Base-by-base conservation (phyloP, 352 stramenopile species). In the Phytopythium kandeliae region DNA sequence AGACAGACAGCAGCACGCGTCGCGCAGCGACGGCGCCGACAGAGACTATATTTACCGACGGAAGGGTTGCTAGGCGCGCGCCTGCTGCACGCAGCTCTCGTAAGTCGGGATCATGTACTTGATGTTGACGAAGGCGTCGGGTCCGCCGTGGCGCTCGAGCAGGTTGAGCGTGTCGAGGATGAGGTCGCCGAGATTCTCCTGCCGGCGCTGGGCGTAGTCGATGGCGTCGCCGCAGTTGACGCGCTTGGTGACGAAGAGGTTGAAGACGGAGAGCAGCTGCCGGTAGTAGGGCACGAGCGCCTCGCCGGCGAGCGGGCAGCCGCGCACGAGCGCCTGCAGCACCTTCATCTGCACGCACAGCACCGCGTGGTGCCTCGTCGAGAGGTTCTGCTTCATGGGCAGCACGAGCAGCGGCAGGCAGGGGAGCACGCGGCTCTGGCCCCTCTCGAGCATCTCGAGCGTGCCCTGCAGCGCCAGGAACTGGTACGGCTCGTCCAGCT, bases 61-160 rank as follows among this genome's bases (percentile, higher is more conserved):
- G 13, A 11, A 17, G 4, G 17, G 26, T 25, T n/a, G n/a, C 54
- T 58, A 67, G 57, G 56, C 46, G 19, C 56, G 38, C 4, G 21
- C 43, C 8, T 34, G n/a, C n/a, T n/a, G 54, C 54, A 69, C 51
- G 59, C 90, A 96, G 69, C 84, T 96, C 69, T 98, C 88, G 61
- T 98, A 98, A 6, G 95, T 96, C 10, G 95, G 95, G 25, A 98
- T 87, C 71, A 98, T 93, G 63, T 98, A 77, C 73, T 98, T 99
- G 57, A 97, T 97, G 67, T 97, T 97, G 57, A 96, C 85, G 51
- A 96, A 97, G 0, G 90, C 90, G 30, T 97, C 80, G 1, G 78
- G 55, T 0, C 90, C 90, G 3, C 90, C 90, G 24, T 83, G 63
- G 41, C 66, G 79, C 55, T 97, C 90, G 25, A 97, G 70, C n/a